Evolutionary conservation across 768 basidiomycete species (phyloP).

Genomic region (Rubroboletus satanas): DNA sequence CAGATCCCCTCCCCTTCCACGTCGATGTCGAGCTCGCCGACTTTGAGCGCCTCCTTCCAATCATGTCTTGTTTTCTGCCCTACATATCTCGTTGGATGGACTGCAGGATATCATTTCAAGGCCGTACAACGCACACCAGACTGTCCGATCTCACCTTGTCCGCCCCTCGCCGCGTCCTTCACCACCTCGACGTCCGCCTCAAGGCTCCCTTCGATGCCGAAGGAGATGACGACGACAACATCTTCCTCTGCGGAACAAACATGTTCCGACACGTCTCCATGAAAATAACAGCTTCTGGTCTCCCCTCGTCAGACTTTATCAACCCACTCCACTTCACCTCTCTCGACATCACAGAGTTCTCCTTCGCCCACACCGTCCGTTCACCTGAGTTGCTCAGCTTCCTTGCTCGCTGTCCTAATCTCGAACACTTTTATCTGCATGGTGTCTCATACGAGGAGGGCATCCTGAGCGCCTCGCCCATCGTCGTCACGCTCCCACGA

Average conservation of each 20-base stretch:
- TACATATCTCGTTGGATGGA: constrained; percentile 56
- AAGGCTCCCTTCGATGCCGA: constrained; percentile 22
- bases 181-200: constrained; percentile 28
- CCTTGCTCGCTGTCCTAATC: constrained; percentile 55
- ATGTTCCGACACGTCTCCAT: constrained; percentile 41
- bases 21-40: constrained; percentile 48
- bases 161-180: constrained; percentile 20
- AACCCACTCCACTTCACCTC: constrained; percentile 52
- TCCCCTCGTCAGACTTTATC: constrained; percentile 46
- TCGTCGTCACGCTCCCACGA: constrained; percentile 51
- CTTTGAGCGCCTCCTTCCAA: constrained; percentile 52
- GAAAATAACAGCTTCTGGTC: constrained; percentile 45
- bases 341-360: constrained; percentile 53
- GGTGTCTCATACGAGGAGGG: constrained; percentile 51
- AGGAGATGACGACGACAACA: constrained; percentile 16
- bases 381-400: constrained; percentile 55
- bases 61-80: constrained; percentile 60
- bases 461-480: constrained; percentile 26
- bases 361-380: constrained; percentile 37
- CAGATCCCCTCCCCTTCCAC: constrained; percentile 51
- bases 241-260: constrained; percentile 33
- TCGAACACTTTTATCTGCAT: constrained; percentile 55
- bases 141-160: constrained; percentile 22
- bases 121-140: constrained; percentile 27
- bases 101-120: constrained; percentile 42